Evolutionary conservation across 345 rosid species (phyloP).

Genomic region (Salix dunnii): DNA sequence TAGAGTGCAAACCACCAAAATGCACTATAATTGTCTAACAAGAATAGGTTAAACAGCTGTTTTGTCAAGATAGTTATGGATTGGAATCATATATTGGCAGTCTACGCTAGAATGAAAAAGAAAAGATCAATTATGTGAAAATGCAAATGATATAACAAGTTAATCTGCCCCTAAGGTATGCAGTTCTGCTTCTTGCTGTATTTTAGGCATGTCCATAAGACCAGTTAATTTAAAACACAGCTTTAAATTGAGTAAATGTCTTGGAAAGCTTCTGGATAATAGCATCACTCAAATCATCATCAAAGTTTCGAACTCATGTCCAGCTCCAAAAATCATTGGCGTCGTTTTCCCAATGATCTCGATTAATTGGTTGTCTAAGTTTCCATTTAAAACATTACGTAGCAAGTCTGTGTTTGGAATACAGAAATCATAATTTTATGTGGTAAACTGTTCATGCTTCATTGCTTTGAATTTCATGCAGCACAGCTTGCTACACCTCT

Average conservation of each 20-base stretch:
- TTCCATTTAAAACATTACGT: not conserved
- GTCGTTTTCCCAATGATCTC: not conserved
- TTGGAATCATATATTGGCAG: not conserved
- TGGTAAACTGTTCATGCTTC: not conserved
- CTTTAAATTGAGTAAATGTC: not conserved
- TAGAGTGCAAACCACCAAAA: not conserved
- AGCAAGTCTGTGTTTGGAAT: not conserved
- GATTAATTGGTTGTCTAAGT: not conserved
- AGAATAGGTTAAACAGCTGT: not conserved
- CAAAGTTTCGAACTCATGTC: not conserved
- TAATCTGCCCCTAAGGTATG: not conserved
- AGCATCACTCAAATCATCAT: not conserved
- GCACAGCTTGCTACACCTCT: constrained; percentile 6
- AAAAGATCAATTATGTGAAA: not conserved
- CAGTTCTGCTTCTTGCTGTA: not conserved
- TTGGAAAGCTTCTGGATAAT: not conserved
- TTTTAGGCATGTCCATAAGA: not conserved
- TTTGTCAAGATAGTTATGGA: not conserved
- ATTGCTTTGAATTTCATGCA: not conserved
- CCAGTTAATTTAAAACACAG: not conserved
- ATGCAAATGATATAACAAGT: not conserved
- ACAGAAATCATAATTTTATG: too few species aligned
- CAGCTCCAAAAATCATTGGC: not conserved
- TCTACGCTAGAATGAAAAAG: not conserved
- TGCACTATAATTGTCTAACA: not conserved